Evolutionary conservation across 2,329 filamentous ascomycete genomes (phyloP).

Genomic region (Thermoascus crustaceus): DNA sequence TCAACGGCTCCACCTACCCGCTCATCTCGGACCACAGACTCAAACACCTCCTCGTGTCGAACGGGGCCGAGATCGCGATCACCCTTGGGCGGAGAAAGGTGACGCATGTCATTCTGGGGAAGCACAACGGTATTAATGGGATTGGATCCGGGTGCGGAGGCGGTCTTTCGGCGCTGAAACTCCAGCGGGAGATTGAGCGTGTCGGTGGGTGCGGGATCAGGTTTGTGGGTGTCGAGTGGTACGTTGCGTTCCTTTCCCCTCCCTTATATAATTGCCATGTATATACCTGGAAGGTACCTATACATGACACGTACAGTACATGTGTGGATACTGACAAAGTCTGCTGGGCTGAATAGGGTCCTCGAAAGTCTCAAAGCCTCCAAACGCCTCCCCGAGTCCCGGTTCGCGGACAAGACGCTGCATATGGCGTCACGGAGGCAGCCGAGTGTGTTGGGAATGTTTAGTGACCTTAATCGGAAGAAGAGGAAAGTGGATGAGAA

Average conservation of each 20-base stretch:
- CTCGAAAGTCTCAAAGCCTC: slow-evolving; percentile 74
- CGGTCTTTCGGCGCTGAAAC: slow-evolving; percentile 66
- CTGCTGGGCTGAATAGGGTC: slow-evolving; percentile 45
- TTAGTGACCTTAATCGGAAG: too few relatives aligned
- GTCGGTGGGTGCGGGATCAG: slow-evolving; percentile 63
- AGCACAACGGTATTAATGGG: slow-evolving; percentile 35
- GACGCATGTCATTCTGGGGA: slow-evolving; percentile 77
- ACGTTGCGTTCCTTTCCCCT: slow-evolving; percentile 20
- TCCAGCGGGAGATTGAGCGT: slow-evolving; percentile 68
- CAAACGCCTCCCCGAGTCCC: slow-evolving; percentile 64
- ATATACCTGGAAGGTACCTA: too few relatives aligned
- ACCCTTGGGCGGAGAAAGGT: slow-evolving; percentile 64
- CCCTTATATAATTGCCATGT: too few relatives aligned
- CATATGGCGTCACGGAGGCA: slow-evolving; percentile 56
- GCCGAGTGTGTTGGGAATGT: slow-evolving; percentile 54
- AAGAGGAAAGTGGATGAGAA: slow-evolving; percentile 1
- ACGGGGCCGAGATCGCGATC: slow-evolving; percentile 66
- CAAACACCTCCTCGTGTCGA: slow-evolving; percentile 64
- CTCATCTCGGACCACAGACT: slow-evolving; percentile 77
- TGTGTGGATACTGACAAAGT: slow-evolving; percentile 1
- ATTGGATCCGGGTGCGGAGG: slow-evolving; percentile 55
- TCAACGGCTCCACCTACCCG: slow-evolving; percentile 81
- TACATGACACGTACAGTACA: slow-evolving; percentile 3
- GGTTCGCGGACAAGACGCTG: slow-evolving; percentile 59
- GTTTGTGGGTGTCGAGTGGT: slow-evolving; percentile 78